Conservation (phyloP, 306 rosid genomes). For the Vachellia pachyceras region DNA sequence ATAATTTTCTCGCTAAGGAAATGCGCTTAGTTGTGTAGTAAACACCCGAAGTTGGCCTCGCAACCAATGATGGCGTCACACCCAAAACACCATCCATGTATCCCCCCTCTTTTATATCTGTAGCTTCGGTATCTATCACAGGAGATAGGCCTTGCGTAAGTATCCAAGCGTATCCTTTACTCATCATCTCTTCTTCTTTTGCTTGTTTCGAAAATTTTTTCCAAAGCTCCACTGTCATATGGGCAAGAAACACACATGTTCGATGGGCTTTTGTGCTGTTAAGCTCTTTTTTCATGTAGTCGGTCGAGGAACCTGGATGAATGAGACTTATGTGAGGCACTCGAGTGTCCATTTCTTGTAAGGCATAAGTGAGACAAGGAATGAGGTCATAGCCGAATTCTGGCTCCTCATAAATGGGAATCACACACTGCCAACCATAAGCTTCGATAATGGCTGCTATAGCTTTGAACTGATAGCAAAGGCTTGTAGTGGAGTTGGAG, state of each 20-base stretch:
- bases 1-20: not conserved
- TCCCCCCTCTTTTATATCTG: not conserved
- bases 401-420: not conserved
- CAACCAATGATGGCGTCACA: not conserved
- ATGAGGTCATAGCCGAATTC: not conserved
- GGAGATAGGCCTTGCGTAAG: constrained; percentile 35
- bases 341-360: not conserved
- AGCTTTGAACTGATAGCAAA: not conserved
- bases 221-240: constrained; percentile 39
- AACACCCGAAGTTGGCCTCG: not conserved
- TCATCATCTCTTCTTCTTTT: constrained; percentile 35
- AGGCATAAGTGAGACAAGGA: not conserved
- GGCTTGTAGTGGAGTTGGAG: not conserved
- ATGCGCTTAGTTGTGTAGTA: not conserved
- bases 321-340: constrained; percentile 25
- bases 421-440: not conserved
- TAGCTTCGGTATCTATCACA: constrained; percentile 17
- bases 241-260: constrained; percentile 46
- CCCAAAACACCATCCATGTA: not conserved
- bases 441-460: not conserved
- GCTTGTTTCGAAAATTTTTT: constrained; percentile 37
- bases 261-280: not conserved
- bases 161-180: constrained; percentile 38
- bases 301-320: not conserved
- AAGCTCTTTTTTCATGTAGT: not conserved